phyloP scores from a whole-genome alignment of 2,329 filamentous ascomycete genomes.

The Diaporthe caulivora region DNA sequence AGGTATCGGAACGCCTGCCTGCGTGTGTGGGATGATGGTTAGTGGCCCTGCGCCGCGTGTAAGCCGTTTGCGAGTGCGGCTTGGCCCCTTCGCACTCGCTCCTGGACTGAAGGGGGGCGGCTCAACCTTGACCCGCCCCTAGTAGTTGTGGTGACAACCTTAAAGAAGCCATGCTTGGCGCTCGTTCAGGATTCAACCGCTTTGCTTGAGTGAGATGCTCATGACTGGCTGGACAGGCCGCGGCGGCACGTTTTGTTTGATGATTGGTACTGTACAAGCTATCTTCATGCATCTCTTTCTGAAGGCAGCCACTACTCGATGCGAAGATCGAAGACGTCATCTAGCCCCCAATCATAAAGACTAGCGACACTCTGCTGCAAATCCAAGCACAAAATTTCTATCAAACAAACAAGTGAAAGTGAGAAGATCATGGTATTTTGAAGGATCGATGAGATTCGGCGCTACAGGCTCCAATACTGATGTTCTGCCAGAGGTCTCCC shows the following conservation, averaged over 20 bases:
- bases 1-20: not conserved
- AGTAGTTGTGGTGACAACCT: not conserved
- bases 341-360: no score
- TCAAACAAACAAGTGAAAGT: no score
- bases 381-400: no score
- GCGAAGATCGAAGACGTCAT: no score
- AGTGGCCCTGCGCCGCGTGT: not conserved
- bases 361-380: no score
- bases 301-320: no score
- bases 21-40: not conserved
- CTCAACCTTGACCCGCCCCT: not conserved
- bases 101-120: not conserved
- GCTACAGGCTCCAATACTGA: no score
- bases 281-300: not conserved
- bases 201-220: not conserved
- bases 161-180: not conserved
- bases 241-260: not conserved
- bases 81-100: constrained; percentile 8
- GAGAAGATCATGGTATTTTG: no score
- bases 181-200: not conserved
- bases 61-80: not conserved
- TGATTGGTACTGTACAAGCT: not conserved
- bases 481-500: no score
- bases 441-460: no score
- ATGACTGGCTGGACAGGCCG: not conserved